phyloP scores from a whole-genome alignment of 208 protist species.

The Phytomonas sp. region DNA sequence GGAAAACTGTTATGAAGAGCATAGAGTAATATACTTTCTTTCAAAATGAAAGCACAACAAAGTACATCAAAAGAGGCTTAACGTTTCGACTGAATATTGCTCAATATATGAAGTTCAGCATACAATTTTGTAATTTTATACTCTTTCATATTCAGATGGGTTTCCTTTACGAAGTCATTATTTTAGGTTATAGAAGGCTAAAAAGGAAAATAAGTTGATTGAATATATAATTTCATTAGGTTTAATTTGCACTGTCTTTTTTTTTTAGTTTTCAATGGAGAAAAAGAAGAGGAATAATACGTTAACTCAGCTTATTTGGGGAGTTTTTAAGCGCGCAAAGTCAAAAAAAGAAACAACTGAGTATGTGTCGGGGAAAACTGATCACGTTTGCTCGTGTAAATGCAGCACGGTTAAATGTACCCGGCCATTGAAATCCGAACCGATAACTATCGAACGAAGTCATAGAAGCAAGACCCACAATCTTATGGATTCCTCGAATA shows the following conservation, averaged over 20 bases:
- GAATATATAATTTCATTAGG: constrained; percentile 1
- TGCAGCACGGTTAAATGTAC: not conserved
- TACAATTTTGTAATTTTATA: constrained; percentile 2
- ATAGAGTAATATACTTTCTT: not conserved
- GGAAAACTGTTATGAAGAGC: not conserved
- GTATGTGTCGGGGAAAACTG: not conserved
- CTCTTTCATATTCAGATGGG: not conserved
- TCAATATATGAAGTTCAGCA: not conserved
- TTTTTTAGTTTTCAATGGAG: constrained; percentile 8
- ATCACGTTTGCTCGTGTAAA: not conserved
- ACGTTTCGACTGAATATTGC: not conserved
- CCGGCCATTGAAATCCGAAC: not conserved
- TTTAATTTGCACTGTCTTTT: constrained; percentile 2
- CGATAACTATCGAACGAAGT: not conserved
- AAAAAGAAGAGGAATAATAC: not conserved
- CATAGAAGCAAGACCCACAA: not conserved
- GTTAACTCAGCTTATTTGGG: not conserved
- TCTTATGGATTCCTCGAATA: not conserved
- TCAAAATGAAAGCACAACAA: not conserved
- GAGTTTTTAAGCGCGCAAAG: not conserved
- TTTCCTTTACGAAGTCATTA: constrained; percentile 9
- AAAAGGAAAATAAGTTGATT: constrained; percentile 7
- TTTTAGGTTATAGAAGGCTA: constrained; percentile 5
- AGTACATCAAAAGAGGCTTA: not conserved
- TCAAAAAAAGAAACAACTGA: not conserved